A percentile compares a stretch with the other conserved stretches of the same genome.
Evolutionary conservation across 2,329 filamentous ascomycete genomes (phyloP).

Genomic region (Lecanicillium sp.): DNA sequence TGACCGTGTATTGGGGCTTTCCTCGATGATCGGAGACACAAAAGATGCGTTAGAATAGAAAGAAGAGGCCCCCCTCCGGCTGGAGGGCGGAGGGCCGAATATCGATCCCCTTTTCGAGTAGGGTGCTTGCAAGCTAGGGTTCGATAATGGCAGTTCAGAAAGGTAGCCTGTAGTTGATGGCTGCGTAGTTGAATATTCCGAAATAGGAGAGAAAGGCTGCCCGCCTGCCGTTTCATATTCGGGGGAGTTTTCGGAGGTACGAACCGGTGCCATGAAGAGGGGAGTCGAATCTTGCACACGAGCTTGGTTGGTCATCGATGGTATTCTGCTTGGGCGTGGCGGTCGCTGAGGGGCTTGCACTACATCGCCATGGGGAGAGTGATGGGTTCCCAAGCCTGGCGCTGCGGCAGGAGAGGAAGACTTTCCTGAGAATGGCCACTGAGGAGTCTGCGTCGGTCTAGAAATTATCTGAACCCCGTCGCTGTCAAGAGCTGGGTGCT

Average conservation of each 20-base stretch:
- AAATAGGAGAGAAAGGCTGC: not conserved
- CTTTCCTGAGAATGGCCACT: conserved; percentile 44
- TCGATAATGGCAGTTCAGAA: conserved; percentile 47
- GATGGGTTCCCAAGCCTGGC: conserved; percentile 33
- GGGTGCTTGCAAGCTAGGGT: conserved; percentile 16
- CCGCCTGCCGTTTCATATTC: conserved; percentile 20
- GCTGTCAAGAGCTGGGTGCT: conserved; percentile 3
- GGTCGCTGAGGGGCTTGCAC: conserved; percentile 47
- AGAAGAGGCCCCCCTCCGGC: conserved; percentile 51
- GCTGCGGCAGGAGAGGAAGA: conserved; percentile 23
- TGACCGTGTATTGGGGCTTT: conserved; percentile 49
- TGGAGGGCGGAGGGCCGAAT: conserved; percentile 52
- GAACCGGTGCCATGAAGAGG: conserved; percentile 29
- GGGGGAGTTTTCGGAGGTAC: conserved; percentile 24
- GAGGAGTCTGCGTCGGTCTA: conserved; percentile 41
- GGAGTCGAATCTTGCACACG: conserved; percentile 48
- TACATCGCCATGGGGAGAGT: conserved; percentile 40
- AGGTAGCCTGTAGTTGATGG: conserved; percentile 40
- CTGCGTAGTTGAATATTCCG: conserved; percentile 22
- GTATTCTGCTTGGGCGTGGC: conserved; percentile 50
- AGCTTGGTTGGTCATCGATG: conserved; percentile 49
- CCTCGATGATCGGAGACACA: conserved; percentile 70
- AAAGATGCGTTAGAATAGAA: conserved; percentile 59
- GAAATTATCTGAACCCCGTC: conserved; percentile 37
- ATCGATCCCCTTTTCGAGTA: conserved; percentile 39